Evolutionary conservation across 768 basidiomycete species (phyloP), one percentile per base, ranked within the genome.

Genomic region (Amanita exitialis): DNA sequence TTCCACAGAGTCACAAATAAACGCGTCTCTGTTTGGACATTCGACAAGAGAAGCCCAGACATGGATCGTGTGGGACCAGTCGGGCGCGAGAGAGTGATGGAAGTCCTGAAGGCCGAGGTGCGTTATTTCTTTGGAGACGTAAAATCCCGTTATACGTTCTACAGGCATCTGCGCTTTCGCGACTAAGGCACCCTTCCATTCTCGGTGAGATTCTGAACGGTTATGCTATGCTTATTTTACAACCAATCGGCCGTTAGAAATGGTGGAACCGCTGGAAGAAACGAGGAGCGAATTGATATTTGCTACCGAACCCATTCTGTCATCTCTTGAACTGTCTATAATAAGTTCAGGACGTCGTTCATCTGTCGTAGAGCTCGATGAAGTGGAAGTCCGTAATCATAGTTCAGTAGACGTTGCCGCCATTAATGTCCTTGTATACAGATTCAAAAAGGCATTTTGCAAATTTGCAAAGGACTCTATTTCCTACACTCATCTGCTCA

Each of bases 211-310:
- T 37, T 34, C 39, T 10, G 51, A 13, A 36, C 39, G 41, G 16
- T 36, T n/a, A 1, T 16, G 20, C 47, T 16, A 35, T 59, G 42
- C 53, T 53, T 51, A 53, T 52, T 45, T 44, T 12, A 15, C 46
- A 15, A 27, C 34, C 39, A 27, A 35, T 65, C 15, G n/a, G 25
- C 34, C 30, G 51, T 20, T 44, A 91, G 95, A 98, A 71, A 90
- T 97, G 84, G 93, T 95, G 25, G 96, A 99, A 67, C 95, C 96
- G 21, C 69, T 96, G 42, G 93, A 97, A 62, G 95, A 99, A 66
- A 87, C 93, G 0, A 74, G 95, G 51, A 85, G 71, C 34, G 89
- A 95, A 58, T 72, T 98, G 36, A 81, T 85, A 36, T 98, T 97
- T 61, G 95, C 94, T 6, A 96, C 96, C 0, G 96, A 99, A 61